These are phyloP conservation scores for Trebouxiophyceae sp. DNA, from an alignment of 163 green algal species.

Conservation along the genomic window DNA sequence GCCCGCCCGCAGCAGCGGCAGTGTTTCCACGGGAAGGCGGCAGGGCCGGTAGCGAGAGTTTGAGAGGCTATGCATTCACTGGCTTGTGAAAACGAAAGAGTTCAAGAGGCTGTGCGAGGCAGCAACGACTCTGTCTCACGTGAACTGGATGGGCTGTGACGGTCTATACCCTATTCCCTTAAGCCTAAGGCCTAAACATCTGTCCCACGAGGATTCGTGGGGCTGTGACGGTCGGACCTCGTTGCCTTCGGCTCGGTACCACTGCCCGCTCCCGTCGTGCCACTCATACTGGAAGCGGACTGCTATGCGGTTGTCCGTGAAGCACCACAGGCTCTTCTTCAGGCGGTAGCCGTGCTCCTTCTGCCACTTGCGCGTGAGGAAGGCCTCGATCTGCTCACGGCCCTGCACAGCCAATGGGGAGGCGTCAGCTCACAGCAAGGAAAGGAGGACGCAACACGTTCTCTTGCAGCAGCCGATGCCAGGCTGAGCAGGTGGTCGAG, in stretches of 20 bases:
- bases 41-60: no score
- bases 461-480: neutral
- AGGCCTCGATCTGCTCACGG: slow-evolving; percentile 24
- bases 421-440: neutral
- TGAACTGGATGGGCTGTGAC: neutral
- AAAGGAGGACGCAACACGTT: no score
- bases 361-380: slow-evolving; percentile 44
- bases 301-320: slow-evolving; percentile 36
- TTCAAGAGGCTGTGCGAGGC: neutral
- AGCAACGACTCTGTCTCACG: neutral
- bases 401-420: neutral
- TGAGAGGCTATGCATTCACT: no score
- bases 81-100: neutral
- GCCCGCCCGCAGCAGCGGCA: no score
- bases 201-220: neutral
- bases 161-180: neutral
- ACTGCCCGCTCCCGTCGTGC: slow-evolving; percentile 27
- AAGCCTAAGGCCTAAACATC: neutral
- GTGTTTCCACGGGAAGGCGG: no score
- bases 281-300: slow-evolving; percentile 52
- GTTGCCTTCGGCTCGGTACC: slow-evolving; percentile 38
- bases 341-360: slow-evolving; percentile 39
- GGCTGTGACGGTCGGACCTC: slow-evolving; percentile 10
- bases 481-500: neutral
- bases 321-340: slow-evolving; percentile 39